Conservation (phyloP, 768 basidiomycete species). For the Rossbeevera mucosa region DNA sequence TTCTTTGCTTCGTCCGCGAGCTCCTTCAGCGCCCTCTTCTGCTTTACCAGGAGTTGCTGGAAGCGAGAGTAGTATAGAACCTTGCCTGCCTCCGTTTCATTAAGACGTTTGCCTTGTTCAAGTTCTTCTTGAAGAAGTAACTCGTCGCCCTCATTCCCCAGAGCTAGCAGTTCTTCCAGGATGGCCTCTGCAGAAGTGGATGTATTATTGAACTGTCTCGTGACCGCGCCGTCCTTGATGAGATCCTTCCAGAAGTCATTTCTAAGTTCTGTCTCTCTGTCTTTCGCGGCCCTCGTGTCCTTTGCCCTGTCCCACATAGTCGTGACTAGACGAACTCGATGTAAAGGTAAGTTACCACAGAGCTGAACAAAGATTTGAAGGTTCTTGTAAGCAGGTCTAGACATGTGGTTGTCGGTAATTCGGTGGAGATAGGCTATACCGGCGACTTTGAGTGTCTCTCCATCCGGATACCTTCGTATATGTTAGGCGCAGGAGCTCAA, state of each 20-base stretch:
- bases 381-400: slow-evolving; percentile 26
- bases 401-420: slow-evolving; percentile 33
- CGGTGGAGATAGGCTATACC: slow-evolving; percentile 35
- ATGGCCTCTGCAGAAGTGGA: background rate
- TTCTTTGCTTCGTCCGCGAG: slow-evolving; percentile 18
- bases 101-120: slow-evolving; percentile 8
- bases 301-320: slow-evolving; percentile 34
- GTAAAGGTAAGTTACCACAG: slow-evolving; percentile 30
- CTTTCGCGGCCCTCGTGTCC: slow-evolving; percentile 7
- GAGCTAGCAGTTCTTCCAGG: background rate
- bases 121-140: slow-evolving; percentile 22
- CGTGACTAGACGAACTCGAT: slow-evolving; percentile 33
- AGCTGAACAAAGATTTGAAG: slow-evolving; percentile 33
- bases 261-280: slow-evolving; percentile 23
- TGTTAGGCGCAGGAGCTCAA: too few relatives aligned
- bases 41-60: slow-evolving; percentile 17
- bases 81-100: slow-evolving; percentile 24
- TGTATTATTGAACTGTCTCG: slow-evolving; percentile 3
- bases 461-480: background rate
- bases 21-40: slow-evolving; percentile 10
- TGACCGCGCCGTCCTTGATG: background rate
- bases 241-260: slow-evolving; percentile 21
- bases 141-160: background rate
- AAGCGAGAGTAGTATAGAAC: slow-evolving; percentile 11
- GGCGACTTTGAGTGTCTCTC: slow-evolving; percentile 8